phyloP scores from a whole-genome alignment of 768 basidiomycete genomes.

The Hypholoma fasciculare region DNA sequence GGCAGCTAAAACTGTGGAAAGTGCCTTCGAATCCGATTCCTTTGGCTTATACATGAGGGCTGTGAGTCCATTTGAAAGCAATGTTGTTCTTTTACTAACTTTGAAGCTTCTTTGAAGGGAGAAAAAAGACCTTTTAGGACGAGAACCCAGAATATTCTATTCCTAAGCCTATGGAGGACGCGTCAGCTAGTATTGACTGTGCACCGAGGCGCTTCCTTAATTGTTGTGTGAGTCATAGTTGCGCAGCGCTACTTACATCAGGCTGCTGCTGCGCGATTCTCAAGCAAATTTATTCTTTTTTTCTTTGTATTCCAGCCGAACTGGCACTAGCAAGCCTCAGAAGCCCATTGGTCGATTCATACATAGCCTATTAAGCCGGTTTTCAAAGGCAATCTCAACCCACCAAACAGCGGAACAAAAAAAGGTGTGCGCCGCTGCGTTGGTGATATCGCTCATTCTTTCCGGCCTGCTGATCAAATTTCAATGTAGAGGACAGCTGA shows the following conservation, averaged over 20 bases:
- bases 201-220: conserved; percentile 18
- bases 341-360: conserved; percentile 3
- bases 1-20: conserved; percentile 21
- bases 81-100: background rate
- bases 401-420: conserved; percentile 11
- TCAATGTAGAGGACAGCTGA: background rate
- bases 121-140: background rate
- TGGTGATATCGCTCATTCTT: no score
- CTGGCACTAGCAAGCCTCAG: background rate
- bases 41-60: conserved; percentile 14
- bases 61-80: conserved; percentile 1
- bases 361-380: background rate
- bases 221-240: conserved; percentile 21
- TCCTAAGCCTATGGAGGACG: conserved; percentile 13
- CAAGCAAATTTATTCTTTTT: background rate
- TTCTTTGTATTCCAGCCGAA: background rate
- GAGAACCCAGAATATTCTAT: background rate
- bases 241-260: background rate
- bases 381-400: background rate
- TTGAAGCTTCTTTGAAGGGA: background rate
- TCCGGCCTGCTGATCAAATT: background rate
- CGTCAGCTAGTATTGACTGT: conserved; percentile 24
- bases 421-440: conserved; percentile 6
- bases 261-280: background rate
- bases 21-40: conserved; percentile 21